A percentile compares a stretch with the other conserved stretches of the same genome.
These are phyloP conservation scores for Beauveria medogensis DNA, from an alignment of 2,329 filamentous ascomycete genomes.

Conservation along the genomic window DNA sequence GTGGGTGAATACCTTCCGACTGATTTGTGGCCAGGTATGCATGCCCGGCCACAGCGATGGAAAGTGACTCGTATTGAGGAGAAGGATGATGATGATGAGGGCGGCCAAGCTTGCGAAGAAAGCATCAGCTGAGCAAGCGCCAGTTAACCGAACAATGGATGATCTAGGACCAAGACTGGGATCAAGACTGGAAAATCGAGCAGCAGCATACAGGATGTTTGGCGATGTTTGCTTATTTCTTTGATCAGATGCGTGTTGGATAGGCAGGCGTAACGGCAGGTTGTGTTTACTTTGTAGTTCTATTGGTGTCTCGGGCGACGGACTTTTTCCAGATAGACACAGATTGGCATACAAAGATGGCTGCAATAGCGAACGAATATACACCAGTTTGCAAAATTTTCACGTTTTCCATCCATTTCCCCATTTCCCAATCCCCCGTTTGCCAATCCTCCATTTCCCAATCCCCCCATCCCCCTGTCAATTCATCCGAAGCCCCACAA, in stretches of 20 bases:
- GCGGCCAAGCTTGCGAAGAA: background rate
- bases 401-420: too few species aligned
- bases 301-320: background rate
- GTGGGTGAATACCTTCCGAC: constrained; percentile 81
- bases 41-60: constrained; percentile 47
- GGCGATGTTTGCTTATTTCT: background rate
- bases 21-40: constrained; percentile 78
- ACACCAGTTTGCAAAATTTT: background rate
- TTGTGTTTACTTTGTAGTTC: background rate
- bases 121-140: background rate
- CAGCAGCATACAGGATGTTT: background rate
- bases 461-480: too few species aligned
- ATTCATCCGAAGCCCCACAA: background rate
- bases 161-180: background rate
- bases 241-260: background rate
- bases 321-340: background rate
- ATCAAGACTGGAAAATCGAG: background rate
- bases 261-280: background rate
- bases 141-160: background rate
- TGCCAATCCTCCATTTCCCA: too few species aligned
- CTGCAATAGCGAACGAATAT: background rate
- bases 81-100: constrained; percentile 13
- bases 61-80: constrained; percentile 33
- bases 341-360: constrained; percentile 5
- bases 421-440: too few species aligned